Percentiles rank a stretch among this genome's conserved stretches.
Evolutionary conservation across 805 yeast genomes (phyloP).

Genomic region (Suhomyces xylopsoci): DNA sequence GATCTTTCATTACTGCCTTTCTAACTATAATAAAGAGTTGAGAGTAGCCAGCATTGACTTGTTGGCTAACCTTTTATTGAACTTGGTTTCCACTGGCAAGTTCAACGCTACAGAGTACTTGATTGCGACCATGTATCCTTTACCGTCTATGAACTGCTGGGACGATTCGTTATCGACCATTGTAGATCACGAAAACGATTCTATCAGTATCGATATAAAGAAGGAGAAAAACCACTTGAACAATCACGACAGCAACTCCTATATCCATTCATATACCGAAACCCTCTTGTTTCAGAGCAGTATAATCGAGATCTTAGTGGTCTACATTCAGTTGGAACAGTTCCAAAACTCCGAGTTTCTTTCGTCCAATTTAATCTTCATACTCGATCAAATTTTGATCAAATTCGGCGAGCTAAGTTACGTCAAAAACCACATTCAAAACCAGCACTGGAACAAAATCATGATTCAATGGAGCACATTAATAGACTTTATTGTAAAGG

Average conservation of each 20-base stretch:
- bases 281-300: conserved; percentile 27
- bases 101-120: conserved; percentile 35
- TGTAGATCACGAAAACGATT: conserved; percentile 19
- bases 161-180: conserved; percentile 17
- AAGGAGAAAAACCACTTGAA: conserved; percentile 19
- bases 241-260: conserved; percentile 26
- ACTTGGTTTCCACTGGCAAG: conserved; percentile 38
- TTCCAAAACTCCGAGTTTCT: conserved; percentile 38
- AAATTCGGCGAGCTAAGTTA: conserved; percentile 26
- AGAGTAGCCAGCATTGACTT: conserved; percentile 37
- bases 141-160: conserved; percentile 33
- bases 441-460: conserved; percentile 29
- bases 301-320: conserved; percentile 29
- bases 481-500: conserved; percentile 30
- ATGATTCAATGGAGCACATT: conserved; percentile 28
- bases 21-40: conserved; percentile 32
- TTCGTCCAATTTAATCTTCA: conserved; percentile 21
- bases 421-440: conserved; percentile 26
- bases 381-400: conserved; percentile 28
- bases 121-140: conserved; percentile 21
- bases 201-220: conserved; percentile 12
- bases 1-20: conserved; percentile 25
- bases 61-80: conserved; percentile 31
- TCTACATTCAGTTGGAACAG: conserved; percentile 39
- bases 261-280: conserved; percentile 18